Percentiles rank a stretch among this genome's conserved stretches.
Conservation (phyloP, 495 filamentous ascomycete genomes). For the Tuber indicum region DNA sequence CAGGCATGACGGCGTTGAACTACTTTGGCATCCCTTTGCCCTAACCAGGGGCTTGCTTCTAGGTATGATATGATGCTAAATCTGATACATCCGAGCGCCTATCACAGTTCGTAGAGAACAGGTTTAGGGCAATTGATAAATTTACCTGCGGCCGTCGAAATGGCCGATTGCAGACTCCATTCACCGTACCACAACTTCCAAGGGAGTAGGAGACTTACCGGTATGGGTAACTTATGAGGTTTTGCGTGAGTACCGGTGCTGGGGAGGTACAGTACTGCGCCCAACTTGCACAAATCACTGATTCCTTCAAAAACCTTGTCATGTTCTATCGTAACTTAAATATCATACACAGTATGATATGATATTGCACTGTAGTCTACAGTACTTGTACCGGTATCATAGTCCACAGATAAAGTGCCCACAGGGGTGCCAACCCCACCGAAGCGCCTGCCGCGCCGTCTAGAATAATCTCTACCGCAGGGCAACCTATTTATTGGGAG, state of each 20-base stretch:
- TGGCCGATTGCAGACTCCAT: background rate
- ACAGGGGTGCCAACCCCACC: background rate
- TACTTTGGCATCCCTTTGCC: background rate
- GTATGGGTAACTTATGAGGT: background rate
- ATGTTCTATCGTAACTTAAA: background rate
- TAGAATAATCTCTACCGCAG: background rate
- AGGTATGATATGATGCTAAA: background rate
- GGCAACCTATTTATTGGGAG: background rate
- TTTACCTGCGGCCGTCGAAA: background rate
- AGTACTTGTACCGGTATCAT: no score
- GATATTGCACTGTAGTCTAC: background rate
- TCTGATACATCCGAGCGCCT: background rate
- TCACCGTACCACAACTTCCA: background rate
- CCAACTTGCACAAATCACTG: background rate
- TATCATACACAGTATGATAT: background rate
- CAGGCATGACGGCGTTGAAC: background rate
- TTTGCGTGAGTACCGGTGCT: background rate
- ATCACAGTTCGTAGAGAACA: background rate
- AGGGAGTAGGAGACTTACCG: background rate
- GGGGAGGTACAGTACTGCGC: background rate
- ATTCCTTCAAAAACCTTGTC: background rate
- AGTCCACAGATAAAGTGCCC: no score
- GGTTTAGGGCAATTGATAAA: background rate
- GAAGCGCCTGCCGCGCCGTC: background rate
- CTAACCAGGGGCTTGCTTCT: background rate